Percentiles rank a stretch among this genome's conserved stretches.
phyloP scores from a whole-genome alignment of 2,329 filamentous ascomycete genomes.

The Rhynchosporium secalis region DNA sequence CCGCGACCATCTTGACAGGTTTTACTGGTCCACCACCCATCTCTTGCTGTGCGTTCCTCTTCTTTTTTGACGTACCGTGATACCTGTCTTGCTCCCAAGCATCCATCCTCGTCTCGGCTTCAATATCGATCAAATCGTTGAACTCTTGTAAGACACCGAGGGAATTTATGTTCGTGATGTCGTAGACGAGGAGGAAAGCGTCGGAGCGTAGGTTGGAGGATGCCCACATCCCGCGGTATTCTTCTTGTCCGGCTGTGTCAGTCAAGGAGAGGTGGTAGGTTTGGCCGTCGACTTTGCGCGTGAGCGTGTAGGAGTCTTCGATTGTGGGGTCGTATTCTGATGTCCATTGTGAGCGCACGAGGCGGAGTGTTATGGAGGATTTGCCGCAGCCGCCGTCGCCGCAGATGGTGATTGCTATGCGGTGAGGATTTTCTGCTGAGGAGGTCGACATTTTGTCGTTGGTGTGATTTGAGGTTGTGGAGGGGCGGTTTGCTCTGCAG shows the following conservation, averaged over 20 bases:
- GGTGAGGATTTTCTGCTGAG: slow-evolving; percentile 27
- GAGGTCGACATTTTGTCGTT: slow-evolving; percentile 3
- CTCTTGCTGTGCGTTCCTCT: slow-evolving; percentile 15
- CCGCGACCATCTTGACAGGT: slow-evolving; percentile 80
- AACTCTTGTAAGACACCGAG: slow-evolving; percentile 75
- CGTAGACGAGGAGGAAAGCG: slow-evolving; percentile 84
- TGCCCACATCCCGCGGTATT: slow-evolving; percentile 86
- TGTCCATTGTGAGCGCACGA: slow-evolving; percentile 82
- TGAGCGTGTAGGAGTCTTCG: slow-evolving; percentile 83
- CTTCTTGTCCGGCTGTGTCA: slow-evolving; percentile 86
- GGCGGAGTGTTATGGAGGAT: slow-evolving; percentile 79
- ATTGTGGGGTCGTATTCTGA: slow-evolving; percentile 80
- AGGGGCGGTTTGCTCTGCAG: neutral
- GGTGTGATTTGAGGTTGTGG: neutral
- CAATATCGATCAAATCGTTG: slow-evolving; percentile 81
- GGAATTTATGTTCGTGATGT: slow-evolving; percentile 71
- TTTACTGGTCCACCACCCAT: slow-evolving; percentile 33
- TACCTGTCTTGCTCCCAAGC: slow-evolving; percentile 24
- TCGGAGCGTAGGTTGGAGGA: slow-evolving; percentile 75
- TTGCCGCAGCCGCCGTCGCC: slow-evolving; percentile 85
- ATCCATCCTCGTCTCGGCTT: slow-evolving; percentile 67
- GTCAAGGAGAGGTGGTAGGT: slow-evolving; percentile 78
- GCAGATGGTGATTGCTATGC: slow-evolving; percentile 76
- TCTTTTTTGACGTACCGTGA: slow-evolving; percentile 15
- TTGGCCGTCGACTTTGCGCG: slow-evolving; percentile 73